These are phyloP conservation scores for Trichoderma endophyticum DNA, from an alignment of 2,329 filamentous ascomycete genomes.

Conservation along the genomic window DNA sequence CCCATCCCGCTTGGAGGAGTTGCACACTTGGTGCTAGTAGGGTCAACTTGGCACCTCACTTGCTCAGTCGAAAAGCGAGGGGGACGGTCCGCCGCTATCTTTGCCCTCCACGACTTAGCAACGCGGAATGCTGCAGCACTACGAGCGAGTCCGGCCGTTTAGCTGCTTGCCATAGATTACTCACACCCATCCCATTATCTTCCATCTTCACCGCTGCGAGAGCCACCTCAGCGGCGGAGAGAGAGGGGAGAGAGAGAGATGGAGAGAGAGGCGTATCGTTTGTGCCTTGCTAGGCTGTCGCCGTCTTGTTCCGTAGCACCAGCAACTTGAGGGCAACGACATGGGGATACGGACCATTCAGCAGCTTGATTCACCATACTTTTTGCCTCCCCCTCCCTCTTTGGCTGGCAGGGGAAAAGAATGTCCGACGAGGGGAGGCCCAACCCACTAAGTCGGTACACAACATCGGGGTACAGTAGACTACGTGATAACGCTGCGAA, in stretches of 20 bases:
- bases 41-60: background rate
- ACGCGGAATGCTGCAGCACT: slow-evolving; percentile 15
- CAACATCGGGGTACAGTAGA: background rate
- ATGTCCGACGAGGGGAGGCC: background rate
- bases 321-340: background rate
- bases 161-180: background rate
- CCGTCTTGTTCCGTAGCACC: background rate
- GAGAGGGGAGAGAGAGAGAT: background rate
- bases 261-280: background rate
- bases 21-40: background rate
- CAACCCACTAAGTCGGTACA: slow-evolving; percentile 1
- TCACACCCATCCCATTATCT: background rate
- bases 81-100: slow-evolving; percentile 4
- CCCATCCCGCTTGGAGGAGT: background rate
- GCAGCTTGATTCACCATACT: background rate
- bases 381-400: background rate
- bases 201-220: slow-evolving; percentile 1
- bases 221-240: background rate
- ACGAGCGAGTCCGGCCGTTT: background rate
- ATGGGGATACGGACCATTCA: background rate
- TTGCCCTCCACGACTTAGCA: slow-evolving; percentile 4
- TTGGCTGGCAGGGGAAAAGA: background rate
- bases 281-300: background rate
- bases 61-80: background rate
- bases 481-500: background rate